phyloP scores from a whole-genome alignment of 2,329 filamentous ascomycete species.

The Fusarium sp. region DNA sequence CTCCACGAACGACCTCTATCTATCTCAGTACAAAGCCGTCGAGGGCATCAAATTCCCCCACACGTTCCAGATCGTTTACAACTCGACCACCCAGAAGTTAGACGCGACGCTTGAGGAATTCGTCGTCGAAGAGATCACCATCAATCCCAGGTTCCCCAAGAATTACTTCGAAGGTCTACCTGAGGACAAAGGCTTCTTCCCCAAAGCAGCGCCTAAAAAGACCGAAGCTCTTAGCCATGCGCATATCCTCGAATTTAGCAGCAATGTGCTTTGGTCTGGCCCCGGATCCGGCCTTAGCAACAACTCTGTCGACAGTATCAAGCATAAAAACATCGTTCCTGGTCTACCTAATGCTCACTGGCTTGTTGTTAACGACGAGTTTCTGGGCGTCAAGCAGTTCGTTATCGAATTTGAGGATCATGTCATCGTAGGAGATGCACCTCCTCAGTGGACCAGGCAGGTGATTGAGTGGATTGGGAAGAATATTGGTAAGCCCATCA shows the following conservation, averaged over 20 bases:
- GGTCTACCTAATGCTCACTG: constrained; percentile 19
- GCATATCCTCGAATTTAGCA: constrained; percentile 31
- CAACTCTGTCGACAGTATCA: constrained; percentile 4
- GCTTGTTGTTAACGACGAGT: constrained; percentile 20
- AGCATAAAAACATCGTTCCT: constrained; percentile 1
- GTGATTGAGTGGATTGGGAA: constrained; percentile 30
- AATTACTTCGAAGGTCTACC: constrained; percentile 3
- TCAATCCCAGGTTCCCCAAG: neutral
- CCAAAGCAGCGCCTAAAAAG: neutral
- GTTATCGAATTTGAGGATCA: constrained; percentile 38
- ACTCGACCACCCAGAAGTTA: constrained; percentile 4
- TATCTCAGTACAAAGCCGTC: constrained; percentile 21
- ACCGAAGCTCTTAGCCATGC: constrained; percentile 5
- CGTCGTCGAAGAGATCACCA: constrained; percentile 7
- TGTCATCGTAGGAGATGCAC: constrained; percentile 32
- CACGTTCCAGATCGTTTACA: constrained; percentile 29
- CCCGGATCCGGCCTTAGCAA: neutral
- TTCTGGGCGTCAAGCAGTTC: constrained; percentile 30
- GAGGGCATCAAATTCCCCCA: constrained; percentile 24
- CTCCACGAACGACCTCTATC: constrained; percentile 18
- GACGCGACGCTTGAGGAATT: constrained; percentile 31
- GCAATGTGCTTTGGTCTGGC: constrained; percentile 30
- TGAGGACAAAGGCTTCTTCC: constrained; percentile 4
- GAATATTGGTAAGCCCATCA: constrained; percentile 25
- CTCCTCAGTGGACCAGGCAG: constrained; percentile 5